Base-by-base conservation (phyloP, 768 basidiomycete species). In the Phaeotremella skinneri region DNA sequence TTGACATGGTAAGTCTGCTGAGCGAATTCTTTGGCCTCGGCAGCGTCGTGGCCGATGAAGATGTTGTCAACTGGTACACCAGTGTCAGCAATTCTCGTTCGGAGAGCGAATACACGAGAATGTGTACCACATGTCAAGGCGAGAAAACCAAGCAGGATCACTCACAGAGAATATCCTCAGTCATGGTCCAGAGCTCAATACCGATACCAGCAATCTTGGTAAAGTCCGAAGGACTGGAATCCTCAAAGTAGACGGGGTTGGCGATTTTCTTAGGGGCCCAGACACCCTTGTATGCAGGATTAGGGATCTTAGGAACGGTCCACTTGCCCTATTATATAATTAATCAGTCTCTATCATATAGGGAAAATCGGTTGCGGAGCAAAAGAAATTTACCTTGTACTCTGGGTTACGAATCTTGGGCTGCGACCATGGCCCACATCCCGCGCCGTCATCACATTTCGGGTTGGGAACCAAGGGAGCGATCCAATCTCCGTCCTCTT, bases 181-280 rank as follows among this genome's bases (percentile, higher is more conserved):
- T 94, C 96, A 98, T 99, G 47, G 94, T 94, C 96, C 96, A 99
- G 69, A 98, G 85, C 79, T 99, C 96, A 66, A 98, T 93, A 73
- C 93, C 93, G 62, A 96, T 84, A 79, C 91, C 92, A 67, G 90
- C 89, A 74, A 99, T 94, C 79, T 90, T 89, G 69, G 84, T 81
- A 50, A 99, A 77, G 81, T 91, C 87, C 66, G 90, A 83, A 4
- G 92, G 92, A 55, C 80, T 83, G 54, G 80, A 76, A 76, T 98
- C 96, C 79, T 94, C 90, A 78, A 89, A 99, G 84, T 82, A 96
- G 72, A 80, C 80, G 13, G 93, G 90, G 84, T 97, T 97, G 74
- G 85, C 52, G 67, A 99, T 91, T 85, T 89, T 86, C 67, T 86
- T 85, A 51, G 96, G 90, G 32, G 85, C 82, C 96, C 96, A 99